Percentiles rank a stretch among this genome's conserved stretches.
Conservation (phyloP, 2,329 filamentous ascomycete genomes). For the Penicillium verrucosum region DNA sequence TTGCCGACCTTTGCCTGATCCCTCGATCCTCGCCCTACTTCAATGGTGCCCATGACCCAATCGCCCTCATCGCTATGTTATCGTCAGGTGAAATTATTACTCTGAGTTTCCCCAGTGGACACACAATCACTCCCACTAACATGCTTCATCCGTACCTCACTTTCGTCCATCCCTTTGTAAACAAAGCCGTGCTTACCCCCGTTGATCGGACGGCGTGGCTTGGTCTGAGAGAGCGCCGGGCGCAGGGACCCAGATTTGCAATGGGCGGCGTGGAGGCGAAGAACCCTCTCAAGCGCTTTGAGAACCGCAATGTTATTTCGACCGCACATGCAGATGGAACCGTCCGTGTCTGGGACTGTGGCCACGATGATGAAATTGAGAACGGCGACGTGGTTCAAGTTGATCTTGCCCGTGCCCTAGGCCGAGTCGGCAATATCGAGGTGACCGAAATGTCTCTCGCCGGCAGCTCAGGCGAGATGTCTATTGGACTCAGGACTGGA, state of each 20-base stretch:
- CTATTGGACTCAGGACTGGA: slow-evolving; percentile 74
- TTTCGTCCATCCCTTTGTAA: slow-evolving; percentile 87
- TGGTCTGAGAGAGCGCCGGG: slow-evolving; percentile 79
- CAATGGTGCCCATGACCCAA: slow-evolving; percentile 81
- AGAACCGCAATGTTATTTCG: slow-evolving; percentile 78
- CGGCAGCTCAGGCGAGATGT: slow-evolving; percentile 77
- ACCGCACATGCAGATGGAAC: slow-evolving; percentile 88
- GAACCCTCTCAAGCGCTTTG: slow-evolving; percentile 70
- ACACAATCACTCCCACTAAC: slow-evolving; percentile 87
- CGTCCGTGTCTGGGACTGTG: slow-evolving; percentile 88
- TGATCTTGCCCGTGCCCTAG: slow-evolving; percentile 78
- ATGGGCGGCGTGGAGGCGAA: slow-evolving; percentile 73
- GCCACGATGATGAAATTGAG: slow-evolving; percentile 89
- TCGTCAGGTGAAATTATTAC: slow-evolving; percentile 86
- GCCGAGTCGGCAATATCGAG: slow-evolving; percentile 71
- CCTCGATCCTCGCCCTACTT: slow-evolving; percentile 83
- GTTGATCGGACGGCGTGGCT: slow-evolving; percentile 82
- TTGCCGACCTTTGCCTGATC: slow-evolving; percentile 77
- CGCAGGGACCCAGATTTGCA: slow-evolving; percentile 72
- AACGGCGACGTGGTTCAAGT: slow-evolving; percentile 78
- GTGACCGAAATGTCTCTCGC: slow-evolving; percentile 78
- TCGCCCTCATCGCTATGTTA: slow-evolving; percentile 75
- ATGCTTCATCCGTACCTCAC: slow-evolving; percentile 84
- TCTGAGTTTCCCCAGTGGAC: slow-evolving; percentile 86
- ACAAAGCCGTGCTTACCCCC: slow-evolving; percentile 65